Evolutionary conservation across 2,329 filamentous ascomycete genomes (phyloP).

Genomic region (Dryadomyces sulphureus): DNA sequence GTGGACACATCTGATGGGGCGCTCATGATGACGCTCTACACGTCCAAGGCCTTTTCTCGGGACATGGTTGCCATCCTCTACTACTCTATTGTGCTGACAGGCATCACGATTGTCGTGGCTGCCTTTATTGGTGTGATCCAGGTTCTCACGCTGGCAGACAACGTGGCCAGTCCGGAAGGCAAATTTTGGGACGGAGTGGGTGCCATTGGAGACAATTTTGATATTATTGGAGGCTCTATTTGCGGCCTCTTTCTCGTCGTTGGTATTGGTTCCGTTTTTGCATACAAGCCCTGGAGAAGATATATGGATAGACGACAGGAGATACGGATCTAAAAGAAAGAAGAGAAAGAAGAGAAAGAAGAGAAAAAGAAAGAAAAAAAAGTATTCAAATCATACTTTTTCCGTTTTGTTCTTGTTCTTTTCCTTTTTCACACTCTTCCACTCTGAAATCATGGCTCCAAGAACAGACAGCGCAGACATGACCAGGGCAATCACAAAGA

Average conservation of each 20-base stretch:
- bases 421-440: neutral
- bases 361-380: too few species aligned
- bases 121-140: constrained; percentile 79
- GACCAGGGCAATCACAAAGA: neutral
- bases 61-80: constrained; percentile 86
- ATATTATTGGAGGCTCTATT: constrained; percentile 74
- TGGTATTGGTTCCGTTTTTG: constrained; percentile 55
- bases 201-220: constrained; percentile 63
- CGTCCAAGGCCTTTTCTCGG: constrained; percentile 59
- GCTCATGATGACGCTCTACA: constrained; percentile 89
- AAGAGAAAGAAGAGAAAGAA: too few species aligned
- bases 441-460: neutral
- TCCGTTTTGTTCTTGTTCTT: neutral
- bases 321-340: too few species aligned
- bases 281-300: constrained; percentile 67
- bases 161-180: constrained; percentile 59
- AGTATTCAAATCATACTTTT: neutral
- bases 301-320: constrained; percentile 20
- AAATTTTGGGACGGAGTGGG: constrained; percentile 85
- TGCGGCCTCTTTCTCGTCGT: constrained; percentile 73
- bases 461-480: neutral
- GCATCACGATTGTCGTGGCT: constrained; percentile 69
- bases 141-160: constrained; percentile 61
- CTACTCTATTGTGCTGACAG: constrained; percentile 79
- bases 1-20: constrained; percentile 87